These are phyloP conservation scores for Xylaria sp. DNA, from an alignment of 2,329 filamentous ascomycete genomes.

Conservation along the genomic window DNA sequence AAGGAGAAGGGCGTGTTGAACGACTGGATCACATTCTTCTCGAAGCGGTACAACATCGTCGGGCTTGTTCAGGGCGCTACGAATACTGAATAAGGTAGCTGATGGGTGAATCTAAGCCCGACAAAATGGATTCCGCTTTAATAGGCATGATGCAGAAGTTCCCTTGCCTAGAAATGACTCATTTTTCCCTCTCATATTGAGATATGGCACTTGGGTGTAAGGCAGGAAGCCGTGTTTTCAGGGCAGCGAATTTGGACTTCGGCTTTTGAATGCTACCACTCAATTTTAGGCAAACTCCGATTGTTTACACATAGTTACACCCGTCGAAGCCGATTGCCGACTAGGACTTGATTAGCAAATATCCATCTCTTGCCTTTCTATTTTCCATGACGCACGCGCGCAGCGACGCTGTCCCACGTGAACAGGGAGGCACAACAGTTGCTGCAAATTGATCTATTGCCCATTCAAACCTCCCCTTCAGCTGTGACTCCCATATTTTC, in stretches of 20 bases:
- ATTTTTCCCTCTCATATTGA: neutral
- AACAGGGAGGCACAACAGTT: slow-evolving; percentile 11
- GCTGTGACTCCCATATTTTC: too few species aligned
- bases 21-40: slow-evolving; percentile 97
- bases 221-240: neutral
- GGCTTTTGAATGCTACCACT: slow-evolving; percentile 30
- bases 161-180: neutral
- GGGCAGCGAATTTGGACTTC: slow-evolving; percentile 11
- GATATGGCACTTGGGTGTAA: neutral
- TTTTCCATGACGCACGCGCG: slow-evolving; percentile 10
- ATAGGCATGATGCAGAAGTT: neutral
- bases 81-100: slow-evolving; percentile 58
- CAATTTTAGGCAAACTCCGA: slow-evolving; percentile 21
- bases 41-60: slow-evolving; percentile 93
- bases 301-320: slow-evolving; percentile 18
- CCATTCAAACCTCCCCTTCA: neutral
- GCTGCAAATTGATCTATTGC: neutral
- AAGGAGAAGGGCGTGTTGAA: slow-evolving; percentile 86
- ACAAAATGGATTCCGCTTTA: neutral
- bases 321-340: slow-evolving; percentile 21
- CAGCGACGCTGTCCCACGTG: slow-evolving; percentile 29
- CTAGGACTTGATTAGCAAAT: slow-evolving; percentile 13
- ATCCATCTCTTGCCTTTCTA: slow-evolving; percentile 5
- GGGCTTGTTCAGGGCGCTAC: slow-evolving; percentile 72
- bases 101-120: slow-evolving; percentile 8